Conservation (phyloP, 2,329 filamentous ascomycete species). For the Aspergillus persii region DNA sequence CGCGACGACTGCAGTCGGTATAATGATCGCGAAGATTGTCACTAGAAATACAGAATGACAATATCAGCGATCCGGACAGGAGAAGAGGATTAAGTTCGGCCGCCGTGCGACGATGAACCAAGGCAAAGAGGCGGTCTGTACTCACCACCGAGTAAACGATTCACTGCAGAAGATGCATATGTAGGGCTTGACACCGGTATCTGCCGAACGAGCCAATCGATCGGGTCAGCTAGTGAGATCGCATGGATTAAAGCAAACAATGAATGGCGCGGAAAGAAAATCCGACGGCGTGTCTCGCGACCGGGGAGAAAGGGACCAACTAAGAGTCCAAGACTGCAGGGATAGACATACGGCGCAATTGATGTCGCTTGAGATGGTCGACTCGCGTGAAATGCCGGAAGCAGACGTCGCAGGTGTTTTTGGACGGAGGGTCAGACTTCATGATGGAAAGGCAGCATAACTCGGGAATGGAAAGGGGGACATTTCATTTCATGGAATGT, state of each 20-base stretch:
- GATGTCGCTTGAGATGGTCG: slow-evolving; percentile 49
- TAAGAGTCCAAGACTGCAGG: neutral
- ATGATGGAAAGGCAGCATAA: slow-evolving; percentile 20
- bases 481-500: slow-evolving; percentile 9
- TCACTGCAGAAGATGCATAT: slow-evolving; percentile 47
- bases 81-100: neutral
- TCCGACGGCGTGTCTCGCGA: neutral
- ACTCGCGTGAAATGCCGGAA: slow-evolving; percentile 47
- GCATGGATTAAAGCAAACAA: neutral
- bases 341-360: slow-evolving; percentile 40
- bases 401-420: slow-evolving; percentile 45
- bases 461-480: neutral
- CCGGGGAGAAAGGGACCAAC: neutral
- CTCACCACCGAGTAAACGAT: slow-evolving; percentile 46
- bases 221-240: slow-evolving; percentile 9
- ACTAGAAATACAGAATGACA: slow-evolving; percentile 22
- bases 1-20: slow-evolving; percentile 40
- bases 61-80: neutral
- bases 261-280: neutral
- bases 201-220: slow-evolving; percentile 25
- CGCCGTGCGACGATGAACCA: slow-evolving; percentile 3
- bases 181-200: slow-evolving; percentile 49
- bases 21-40: slow-evolving; percentile 50
- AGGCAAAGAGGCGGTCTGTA: slow-evolving; percentile 2
- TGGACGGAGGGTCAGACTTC: slow-evolving; percentile 34